Evolutionary conservation across 768 basidiomycete genomes (phyloP).

Genomic region (Lentinula edodes): DNA sequence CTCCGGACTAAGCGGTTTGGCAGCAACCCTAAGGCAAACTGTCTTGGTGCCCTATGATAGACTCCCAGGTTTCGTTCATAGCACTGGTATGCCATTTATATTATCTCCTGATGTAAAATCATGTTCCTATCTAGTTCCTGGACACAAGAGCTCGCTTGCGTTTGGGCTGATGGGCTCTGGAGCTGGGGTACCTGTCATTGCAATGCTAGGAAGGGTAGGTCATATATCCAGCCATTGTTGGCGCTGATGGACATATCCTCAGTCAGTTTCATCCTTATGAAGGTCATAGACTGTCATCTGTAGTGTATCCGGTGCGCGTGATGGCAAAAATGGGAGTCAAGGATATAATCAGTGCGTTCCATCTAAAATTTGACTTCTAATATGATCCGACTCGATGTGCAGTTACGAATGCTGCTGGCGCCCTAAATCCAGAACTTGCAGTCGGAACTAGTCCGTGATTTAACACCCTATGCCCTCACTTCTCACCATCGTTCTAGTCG

Average conservation of each 20-base stretch:
- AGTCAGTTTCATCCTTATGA: conserved; percentile 81
- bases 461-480: background rate
- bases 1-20: conserved; percentile 76
- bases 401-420: conserved; percentile 91
- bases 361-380: background rate
- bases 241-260: background rate
- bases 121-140: conserved; percentile 46
- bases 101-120: background rate
- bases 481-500: conserved; percentile 44
- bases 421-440: conserved; percentile 63
- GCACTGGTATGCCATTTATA: conserved; percentile 52
- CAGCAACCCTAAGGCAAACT: conserved; percentile 48
- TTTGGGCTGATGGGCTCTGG: conserved; percentile 70
- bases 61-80: conserved; percentile 70
- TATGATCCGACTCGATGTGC: conserved; percentile 1
- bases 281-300: conserved; percentile 64
- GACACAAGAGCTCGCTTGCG: conserved; percentile 75
- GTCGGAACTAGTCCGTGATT: conserved; percentile 71
- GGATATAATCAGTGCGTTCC: conserved; percentile 65
- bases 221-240: background rate
- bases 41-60: conserved; percentile 59
- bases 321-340: conserved; percentile 76
- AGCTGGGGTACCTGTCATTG: conserved; percentile 73
- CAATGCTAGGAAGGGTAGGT: conserved; percentile 81
- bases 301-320: conserved; percentile 74